Percentiles rank a stretch among this genome's conserved stretches.
Evolutionary conservation across 768 basidiomycete species (phyloP).

Genomic region (Leucosporidium creatinivorum): DNA sequence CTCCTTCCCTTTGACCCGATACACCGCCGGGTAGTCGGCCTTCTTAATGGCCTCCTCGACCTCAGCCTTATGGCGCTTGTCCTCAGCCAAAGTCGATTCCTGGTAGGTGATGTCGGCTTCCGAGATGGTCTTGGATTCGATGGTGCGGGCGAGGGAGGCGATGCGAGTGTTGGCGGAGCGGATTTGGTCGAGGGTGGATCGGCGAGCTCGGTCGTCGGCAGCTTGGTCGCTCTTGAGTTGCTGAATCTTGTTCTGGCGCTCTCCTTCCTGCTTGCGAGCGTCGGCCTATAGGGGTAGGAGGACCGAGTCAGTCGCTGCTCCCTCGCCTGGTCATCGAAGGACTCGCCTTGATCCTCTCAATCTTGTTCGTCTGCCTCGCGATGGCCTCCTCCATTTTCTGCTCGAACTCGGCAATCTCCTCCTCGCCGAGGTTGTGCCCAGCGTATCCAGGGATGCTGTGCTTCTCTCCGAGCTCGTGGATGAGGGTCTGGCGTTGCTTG

Average conservation of each 20-base stretch:
- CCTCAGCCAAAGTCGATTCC: constrained; percentile 45
- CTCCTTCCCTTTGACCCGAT: constrained; percentile 38
- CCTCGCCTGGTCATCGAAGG: neutral
- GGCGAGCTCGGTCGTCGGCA: constrained; percentile 34
- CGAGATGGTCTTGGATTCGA: constrained; percentile 40
- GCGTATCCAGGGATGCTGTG: constrained; percentile 64
- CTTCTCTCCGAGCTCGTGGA: constrained; percentile 61
- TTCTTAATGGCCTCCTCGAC: constrained; percentile 14
- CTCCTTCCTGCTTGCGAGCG: constrained; percentile 42
- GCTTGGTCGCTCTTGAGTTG: constrained; percentile 52
- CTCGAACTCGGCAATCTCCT: constrained; percentile 62
- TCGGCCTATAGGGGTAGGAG: constrained; percentile 33
- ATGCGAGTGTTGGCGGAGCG: constrained; percentile 38
- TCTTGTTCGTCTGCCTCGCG: constrained; percentile 15
- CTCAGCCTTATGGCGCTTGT: constrained; percentile 37
- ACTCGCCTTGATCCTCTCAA: constrained; percentile 33
- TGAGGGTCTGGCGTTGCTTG: constrained; percentile 61
- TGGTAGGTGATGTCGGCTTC: constrained; percentile 46
- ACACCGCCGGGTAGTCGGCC: constrained; percentile 8
- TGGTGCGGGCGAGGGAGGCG: constrained; percentile 37
- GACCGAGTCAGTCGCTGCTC: neutral
- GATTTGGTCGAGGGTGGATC: too few species aligned
- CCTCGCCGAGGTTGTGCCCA: constrained; percentile 60
- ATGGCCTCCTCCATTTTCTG: constrained; percentile 51
- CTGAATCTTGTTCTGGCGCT: constrained; percentile 55